Percentiles rank a stretch among this genome's conserved stretches.
These are phyloP conservation scores for Ceratocystis diversiconidia DNA, from an alignment of 2,329 filamentous ascomycete species.

Conservation along the genomic window DNA sequence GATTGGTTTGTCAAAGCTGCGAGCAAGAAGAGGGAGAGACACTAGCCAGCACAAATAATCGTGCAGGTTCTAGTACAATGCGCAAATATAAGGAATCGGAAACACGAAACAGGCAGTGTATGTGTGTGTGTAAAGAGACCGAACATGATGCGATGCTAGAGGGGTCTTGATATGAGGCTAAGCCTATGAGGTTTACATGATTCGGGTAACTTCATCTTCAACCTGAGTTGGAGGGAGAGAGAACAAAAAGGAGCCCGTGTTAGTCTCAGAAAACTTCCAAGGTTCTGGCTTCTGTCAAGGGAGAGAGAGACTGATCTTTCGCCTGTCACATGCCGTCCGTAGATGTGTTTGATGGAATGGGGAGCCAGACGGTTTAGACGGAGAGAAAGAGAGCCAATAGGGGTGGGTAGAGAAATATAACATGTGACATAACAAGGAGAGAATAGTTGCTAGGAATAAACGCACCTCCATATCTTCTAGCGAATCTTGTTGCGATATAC, in stretches of 20 bases:
- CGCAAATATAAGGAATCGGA: background rate
- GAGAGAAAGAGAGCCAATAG: background rate
- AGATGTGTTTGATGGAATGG: too few relatives aligned
- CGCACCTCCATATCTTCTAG: slow-evolving; percentile 98
- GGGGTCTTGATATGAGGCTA: slow-evolving; percentile 15
- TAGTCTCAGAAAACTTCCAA: slow-evolving; percentile 17
- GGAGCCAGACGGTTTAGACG: background rate
- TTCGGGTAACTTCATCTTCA: slow-evolving; percentile 79
- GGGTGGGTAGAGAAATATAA: background rate
- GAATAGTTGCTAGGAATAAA: slow-evolving; percentile 23
- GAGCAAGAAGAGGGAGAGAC: background rate
- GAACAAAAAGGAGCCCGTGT: slow-evolving; percentile 10
- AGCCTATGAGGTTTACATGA: slow-evolving; percentile 49
- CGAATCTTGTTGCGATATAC: slow-evolving; percentile 93
- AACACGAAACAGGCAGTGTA: background rate
- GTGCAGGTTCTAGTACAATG: slow-evolving; percentile 2
- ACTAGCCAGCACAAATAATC: background rate
- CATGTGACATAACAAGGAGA: slow-evolving; percentile 5
- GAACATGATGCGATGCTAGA: background rate
- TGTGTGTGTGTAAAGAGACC: background rate
- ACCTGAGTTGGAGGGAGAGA: slow-evolving; percentile 39
- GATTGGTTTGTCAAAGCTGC: background rate
- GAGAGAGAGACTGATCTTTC: background rate
- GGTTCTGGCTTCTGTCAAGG: background rate
- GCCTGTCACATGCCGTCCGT: too few relatives aligned